Conservation (phyloP, 139 green algal genomes). For the Micromonas pusilla region DNA sequence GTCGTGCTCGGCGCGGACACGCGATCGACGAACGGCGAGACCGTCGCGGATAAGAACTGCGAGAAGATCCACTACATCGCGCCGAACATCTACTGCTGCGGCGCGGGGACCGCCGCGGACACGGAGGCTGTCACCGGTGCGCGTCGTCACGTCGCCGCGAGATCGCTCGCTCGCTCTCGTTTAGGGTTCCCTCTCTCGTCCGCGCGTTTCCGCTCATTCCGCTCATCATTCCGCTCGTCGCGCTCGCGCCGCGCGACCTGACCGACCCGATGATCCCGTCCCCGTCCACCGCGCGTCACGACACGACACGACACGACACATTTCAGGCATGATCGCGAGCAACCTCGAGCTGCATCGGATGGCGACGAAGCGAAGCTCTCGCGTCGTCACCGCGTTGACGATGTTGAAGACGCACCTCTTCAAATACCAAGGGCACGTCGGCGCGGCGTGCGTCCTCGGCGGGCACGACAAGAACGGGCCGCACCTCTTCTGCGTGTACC, state of each 20-base stretch:
- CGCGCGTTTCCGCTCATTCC: too few species aligned
- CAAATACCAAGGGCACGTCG: constrained; percentile 93
- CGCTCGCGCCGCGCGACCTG: too few species aligned
- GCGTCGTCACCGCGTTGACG: constrained; percentile 87
- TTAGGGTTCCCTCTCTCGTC: neutral
- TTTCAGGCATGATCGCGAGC: constrained; percentile 90
- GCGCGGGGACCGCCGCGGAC: constrained; percentile 93
- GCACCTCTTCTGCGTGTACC: constrained; percentile 89
- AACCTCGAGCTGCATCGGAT: constrained; percentile 85
- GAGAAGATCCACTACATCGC: constrained; percentile 99
- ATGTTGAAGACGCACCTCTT: constrained; percentile 96
- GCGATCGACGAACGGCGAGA: constrained; percentile 83
- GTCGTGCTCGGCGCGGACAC: constrained; percentile 98
- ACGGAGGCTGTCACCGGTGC: constrained; percentile 90
- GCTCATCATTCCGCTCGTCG: too few species aligned
- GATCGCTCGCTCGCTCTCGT: neutral
- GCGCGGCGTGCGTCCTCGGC: constrained; percentile 88
- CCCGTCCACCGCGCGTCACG: too few species aligned
- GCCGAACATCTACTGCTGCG: constrained; percentile 97
- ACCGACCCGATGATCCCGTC: too few species aligned
- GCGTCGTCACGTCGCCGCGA: constrained; percentile 8
- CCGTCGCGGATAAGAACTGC: constrained; percentile 99
- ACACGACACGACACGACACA: too few species aligned
- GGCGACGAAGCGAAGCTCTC: constrained; percentile 57
- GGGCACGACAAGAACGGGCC: constrained; percentile 87